These are phyloP conservation scores for Cucurbita pepo DNA, from an alignment of 306 rosid species.

Conservation along the genomic window DNA sequence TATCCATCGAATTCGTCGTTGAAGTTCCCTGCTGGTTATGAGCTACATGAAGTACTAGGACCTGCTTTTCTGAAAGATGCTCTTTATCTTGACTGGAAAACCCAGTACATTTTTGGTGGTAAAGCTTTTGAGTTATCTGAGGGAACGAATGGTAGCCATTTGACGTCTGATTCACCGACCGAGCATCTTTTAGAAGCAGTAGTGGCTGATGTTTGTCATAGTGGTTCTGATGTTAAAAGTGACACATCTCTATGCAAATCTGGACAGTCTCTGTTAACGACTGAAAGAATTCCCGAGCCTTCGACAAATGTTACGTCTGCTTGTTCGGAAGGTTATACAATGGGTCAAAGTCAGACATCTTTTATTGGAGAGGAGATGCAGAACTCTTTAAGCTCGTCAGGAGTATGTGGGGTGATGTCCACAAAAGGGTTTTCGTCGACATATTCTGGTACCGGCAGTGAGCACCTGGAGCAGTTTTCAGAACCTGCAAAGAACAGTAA, in stretches of 20 bases:
- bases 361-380: conserved; percentile 41
- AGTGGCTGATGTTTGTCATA: conserved; percentile 51
- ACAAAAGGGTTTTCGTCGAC: conserved; percentile 67
- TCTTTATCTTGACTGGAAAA: conserved; percentile 27
- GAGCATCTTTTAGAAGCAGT: conserved; percentile 92
- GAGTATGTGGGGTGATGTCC: conserved; percentile 42
- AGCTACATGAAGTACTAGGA: conserved; percentile 93
- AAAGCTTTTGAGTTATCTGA: conserved; percentile 30
- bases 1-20: conserved; percentile 26
- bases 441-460: conserved; percentile 56
- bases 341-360: conserved; percentile 45
- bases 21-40: conserved; percentile 90
- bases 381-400: conserved; percentile 61
- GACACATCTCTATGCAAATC: conserved; percentile 48
- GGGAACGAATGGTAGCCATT: conserved; percentile 38
- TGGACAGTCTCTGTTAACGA: conserved; percentile 44
- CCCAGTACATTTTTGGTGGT: conserved; percentile 29
- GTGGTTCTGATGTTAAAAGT: conserved; percentile 35
- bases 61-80: conserved; percentile 50
- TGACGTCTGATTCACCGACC: conserved; percentile 44
- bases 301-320: conserved; percentile 36
- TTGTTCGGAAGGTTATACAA: conserved; percentile 47
- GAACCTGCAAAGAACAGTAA: conserved; percentile 65
- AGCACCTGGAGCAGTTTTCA: conserved; percentile 58
- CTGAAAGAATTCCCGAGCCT: conserved; percentile 45